Conservation (phyloP, 257 asterid genomes). For the Solanum dulcamara region DNA sequence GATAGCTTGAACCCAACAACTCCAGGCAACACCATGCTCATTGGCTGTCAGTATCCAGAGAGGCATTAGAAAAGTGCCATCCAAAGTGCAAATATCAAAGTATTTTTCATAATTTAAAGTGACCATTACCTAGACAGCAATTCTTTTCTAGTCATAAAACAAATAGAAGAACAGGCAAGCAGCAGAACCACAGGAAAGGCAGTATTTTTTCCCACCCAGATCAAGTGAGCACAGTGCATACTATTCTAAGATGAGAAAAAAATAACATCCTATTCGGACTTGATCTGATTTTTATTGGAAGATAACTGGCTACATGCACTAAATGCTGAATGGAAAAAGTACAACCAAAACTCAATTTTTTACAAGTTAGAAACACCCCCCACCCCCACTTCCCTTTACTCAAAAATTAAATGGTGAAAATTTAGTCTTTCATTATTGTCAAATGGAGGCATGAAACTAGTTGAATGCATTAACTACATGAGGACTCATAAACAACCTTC, state of each 20-base stretch:
- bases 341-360: not conserved
- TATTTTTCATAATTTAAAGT: not conserved
- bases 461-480: not conserved
- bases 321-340: not conserved
- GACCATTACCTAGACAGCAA: not conserved
- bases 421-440: not conserved
- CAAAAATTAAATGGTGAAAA: not conserved
- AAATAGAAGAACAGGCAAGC: not conserved
- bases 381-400: too few relatives aligned
- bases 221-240: not conserved
- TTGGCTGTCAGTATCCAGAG: slow-evolving; percentile 46
- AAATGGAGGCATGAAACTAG: not conserved
- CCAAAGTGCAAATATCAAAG: slow-evolving; percentile 1
- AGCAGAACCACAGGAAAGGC: not conserved
- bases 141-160: not conserved
- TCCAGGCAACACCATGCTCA: slow-evolving; percentile 96
- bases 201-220: not conserved
- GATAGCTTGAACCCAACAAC: slow-evolving; percentile 88
- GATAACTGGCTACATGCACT: not conserved
- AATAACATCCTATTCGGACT: not conserved
- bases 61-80: slow-evolving; percentile 1
- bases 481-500: not conserved
- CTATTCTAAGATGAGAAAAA: not conserved
- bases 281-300: not conserved
- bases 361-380: not conserved